A percentile compares a stretch with the other conserved stretches of the same genome.
These are phyloP conservation scores for Protomyces lactucae-debilis DNA, from an alignment of 1,139 yeast species.

Conservation along the genomic window DNA sequence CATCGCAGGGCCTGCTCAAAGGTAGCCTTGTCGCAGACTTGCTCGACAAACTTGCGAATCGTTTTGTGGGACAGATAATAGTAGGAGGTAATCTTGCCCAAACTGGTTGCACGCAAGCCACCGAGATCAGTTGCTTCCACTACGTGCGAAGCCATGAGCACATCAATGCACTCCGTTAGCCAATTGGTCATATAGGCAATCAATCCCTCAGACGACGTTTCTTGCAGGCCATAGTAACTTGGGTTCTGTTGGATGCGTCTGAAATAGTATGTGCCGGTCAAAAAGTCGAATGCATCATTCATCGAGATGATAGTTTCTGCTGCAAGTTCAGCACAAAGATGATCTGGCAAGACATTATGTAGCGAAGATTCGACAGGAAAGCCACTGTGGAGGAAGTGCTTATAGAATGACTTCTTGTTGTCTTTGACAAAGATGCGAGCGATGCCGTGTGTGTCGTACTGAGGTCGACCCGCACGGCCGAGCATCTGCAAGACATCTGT, in stretches of 20 bases:
- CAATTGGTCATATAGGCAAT: conserved; percentile 65
- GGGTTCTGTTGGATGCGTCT: conserved; percentile 95
- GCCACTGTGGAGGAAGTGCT: conserved; percentile 89
- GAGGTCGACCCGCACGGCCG: conserved; percentile 79
- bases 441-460: conserved; percentile 89
- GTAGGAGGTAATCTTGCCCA: conserved; percentile 77
- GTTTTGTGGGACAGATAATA: conserved; percentile 92
- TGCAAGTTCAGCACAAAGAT: conserved; percentile 92
- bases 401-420: conserved; percentile 83
- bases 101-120: conserved; percentile 52
- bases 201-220: conserved; percentile 57
- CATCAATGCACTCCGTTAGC: conserved; percentile 65
- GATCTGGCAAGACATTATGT: conserved; percentile 88
- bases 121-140: conserved; percentile 45
- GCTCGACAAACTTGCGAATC: conserved; percentile 59
- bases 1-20: conserved; percentile 68
- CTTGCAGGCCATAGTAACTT: conserved; percentile 85
- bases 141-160: conserved; percentile 70
- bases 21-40: conserved; percentile 49
- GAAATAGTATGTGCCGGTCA: conserved; percentile 91
- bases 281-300: conserved; percentile 86
- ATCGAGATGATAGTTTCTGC: conserved; percentile 76
- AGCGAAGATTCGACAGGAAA: conserved; percentile 96
- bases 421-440: conserved; percentile 94
- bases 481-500: conserved; percentile 89